Evolutionary conservation across 495 filamentous ascomycete species (phyloP).

Genomic region (Pseudevernia furfuracea): DNA sequence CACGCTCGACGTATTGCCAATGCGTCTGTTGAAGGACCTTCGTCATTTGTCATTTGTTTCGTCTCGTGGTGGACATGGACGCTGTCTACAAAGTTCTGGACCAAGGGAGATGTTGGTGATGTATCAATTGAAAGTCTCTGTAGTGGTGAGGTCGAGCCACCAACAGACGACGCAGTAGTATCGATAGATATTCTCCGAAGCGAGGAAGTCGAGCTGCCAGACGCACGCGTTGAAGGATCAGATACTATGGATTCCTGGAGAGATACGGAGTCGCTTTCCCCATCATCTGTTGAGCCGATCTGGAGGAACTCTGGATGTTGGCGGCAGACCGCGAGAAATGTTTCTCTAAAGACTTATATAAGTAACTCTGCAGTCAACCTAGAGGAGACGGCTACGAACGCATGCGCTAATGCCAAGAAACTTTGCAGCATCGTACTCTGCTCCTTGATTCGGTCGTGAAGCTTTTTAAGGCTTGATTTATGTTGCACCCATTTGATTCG

Average conservation of each 20-base stretch:
- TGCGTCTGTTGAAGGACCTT: not conserved
- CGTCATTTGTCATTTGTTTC: not conserved
- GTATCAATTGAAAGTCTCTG: slow-evolving; percentile 7
- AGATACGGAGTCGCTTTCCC: slow-evolving; percentile 4
- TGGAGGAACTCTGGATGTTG: slow-evolving; percentile 17
- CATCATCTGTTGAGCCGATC: slow-evolving; percentile 11
- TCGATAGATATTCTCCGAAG: slow-evolving; percentile 15
- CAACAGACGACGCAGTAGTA: slow-evolving; percentile 15
- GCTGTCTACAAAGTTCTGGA: not conserved
- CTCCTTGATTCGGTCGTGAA: slow-evolving; percentile 17
- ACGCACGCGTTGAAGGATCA: slow-evolving; percentile 4
- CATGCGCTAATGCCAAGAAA: slow-evolving; percentile 16
- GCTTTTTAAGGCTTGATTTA: slow-evolving; percentile 13
- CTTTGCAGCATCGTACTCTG: slow-evolving; percentile 17
- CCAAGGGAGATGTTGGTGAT: not conserved
- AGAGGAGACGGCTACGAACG: slow-evolving; percentile 4
- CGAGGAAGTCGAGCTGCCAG: slow-evolving; percentile 6
- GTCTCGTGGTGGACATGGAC: not conserved
- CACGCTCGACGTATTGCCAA: slow-evolving; percentile 11
- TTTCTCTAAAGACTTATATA: slow-evolving; percentile 7
- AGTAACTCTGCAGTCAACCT: not conserved
- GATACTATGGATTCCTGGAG: not conserved
- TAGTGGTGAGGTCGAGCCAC: slow-evolving; percentile 5
- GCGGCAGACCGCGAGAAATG: slow-evolving; percentile 11
- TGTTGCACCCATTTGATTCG: slow-evolving; percentile 20